Base-by-base conservation (phyloP, 768 basidiomycete genomes). In the Peribolospora kevripleyi region DNA sequence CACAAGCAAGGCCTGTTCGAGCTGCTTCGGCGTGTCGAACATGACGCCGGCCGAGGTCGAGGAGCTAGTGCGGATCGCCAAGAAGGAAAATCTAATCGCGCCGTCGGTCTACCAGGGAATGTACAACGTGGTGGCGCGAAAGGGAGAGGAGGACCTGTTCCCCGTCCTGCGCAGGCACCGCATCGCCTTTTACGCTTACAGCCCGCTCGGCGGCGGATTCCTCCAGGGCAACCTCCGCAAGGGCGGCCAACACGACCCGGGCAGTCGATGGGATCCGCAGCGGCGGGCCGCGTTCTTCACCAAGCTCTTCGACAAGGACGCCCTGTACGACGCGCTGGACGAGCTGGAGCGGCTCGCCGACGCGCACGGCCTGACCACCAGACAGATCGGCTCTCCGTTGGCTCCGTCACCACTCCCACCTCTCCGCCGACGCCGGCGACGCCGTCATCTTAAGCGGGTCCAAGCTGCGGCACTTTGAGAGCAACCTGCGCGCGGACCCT, bases 61-160 rank as follows among this genome's bases (percentile, higher is more conserved):
- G 25, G 25, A 25, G 25, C 25, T 25, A 25, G 25, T 25, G 25
- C 25, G 25, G 25, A 25, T 25, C 25, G 25, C 25, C 25, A 25
- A 25, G 25, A 25, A 25, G 25, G 25, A 25, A n/a, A n/a, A 6
- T 14, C 38, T 55, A 45, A 42, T 51, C 46, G 13, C 43, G 2
- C 55, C 55, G 11, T 46, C 45, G 4, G 51, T 55, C 46, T 55
- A 55, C 45, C 55, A 55, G 47, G 55, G 55, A 3, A 52, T 51
- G 50, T 55, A 55, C 55, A 14, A 10, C 46, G 50, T 46, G n/a
- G 46, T 55, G 7, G 42, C 40, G 10, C 50, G 55, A 5, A 36
- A 46, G 1, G 55, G 42, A 5, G 55, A 55, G 43, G 25, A 43
- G 10, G 50, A 38, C 4, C 45, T 55, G 8, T 55, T 55, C 39